These are phyloP conservation scores for Lactifluus volemus DNA, from an alignment of 768 basidiomycete species.

Conservation along the genomic window DNA sequence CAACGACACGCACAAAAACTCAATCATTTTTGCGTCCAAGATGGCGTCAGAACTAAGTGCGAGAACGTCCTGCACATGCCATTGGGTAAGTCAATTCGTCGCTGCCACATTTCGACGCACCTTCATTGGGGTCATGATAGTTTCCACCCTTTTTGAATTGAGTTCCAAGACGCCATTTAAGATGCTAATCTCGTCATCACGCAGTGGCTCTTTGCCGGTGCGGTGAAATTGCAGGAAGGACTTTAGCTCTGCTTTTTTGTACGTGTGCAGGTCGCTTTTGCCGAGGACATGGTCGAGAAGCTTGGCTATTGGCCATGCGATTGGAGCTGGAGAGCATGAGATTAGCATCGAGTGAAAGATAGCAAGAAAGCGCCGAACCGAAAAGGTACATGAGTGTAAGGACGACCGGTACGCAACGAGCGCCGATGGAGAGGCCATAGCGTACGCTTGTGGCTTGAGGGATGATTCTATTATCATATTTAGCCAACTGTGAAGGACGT, in stretches of 20 bases:
- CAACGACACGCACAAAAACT: constrained; percentile 51
- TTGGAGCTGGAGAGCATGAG: constrained; percentile 30
- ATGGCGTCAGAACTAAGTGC: constrained; percentile 71
- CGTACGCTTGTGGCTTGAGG: constrained; percentile 65
- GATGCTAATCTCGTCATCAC: constrained; percentile 77
- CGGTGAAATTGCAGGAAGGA: constrained; percentile 73
- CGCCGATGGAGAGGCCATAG: constrained; percentile 52
- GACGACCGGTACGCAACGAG: constrained; percentile 43
- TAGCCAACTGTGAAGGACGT: background rate
- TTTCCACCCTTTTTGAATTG: constrained; percentile 56
- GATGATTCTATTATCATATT: constrained; percentile 39
- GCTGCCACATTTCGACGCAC: constrained; percentile 20
- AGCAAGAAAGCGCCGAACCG: constrained; percentile 24
- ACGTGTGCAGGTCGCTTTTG: constrained; percentile 57
- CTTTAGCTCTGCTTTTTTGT: constrained; percentile 62
- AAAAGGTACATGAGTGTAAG: constrained; percentile 42
- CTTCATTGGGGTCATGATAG: constrained; percentile 51
- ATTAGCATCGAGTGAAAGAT: background rate
- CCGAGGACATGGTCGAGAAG: constrained; percentile 80
- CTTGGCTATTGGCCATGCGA: constrained; percentile 53
- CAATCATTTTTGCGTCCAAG: constrained; percentile 71
- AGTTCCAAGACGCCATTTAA: constrained; percentile 74
- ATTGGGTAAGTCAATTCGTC: background rate
- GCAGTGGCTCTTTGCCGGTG: constrained; percentile 64
- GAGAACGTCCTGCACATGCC: constrained; percentile 59